Evolutionary conservation across 1,139 yeast genomes (phyloP), one percentile per base, ranked within the genome.

Genomic region (Citeromyces hawaiiensis): DNA sequence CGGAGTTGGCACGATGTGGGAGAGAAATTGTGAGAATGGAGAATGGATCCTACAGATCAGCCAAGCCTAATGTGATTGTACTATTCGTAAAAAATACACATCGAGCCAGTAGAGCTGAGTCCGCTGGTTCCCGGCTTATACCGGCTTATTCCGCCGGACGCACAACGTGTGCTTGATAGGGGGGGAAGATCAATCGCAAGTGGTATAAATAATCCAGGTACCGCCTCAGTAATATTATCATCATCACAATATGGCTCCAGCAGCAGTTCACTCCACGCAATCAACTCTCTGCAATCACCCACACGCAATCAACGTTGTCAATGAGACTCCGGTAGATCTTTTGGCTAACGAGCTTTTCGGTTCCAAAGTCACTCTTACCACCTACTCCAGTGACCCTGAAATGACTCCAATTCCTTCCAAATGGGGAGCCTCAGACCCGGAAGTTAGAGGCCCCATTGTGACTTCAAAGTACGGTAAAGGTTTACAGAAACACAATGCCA

Each of bases 361-460:
- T 14, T 47, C 52, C 13, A 57, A 61, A 34, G 53, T 68, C 34
- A 59, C 63, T 19, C 54, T 74, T 39, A 65, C 79, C 9, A 72
- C 80, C 1, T 68, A 67, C 46, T 60, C 76, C 2, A 63, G 64
- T 39, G 80, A 72, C 47, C 55, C 64, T 6, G 66, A 66, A 21
- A 52, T 70, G 25, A 54, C 57, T 6, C 76, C 80, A 29, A 56
- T 74, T 37, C 57, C 66, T 2, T 45, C 72, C 39, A 51, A 60
- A 17, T 74, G 81, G 80, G 76, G 73, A 19, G 65, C 64, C 15
- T 44, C 61, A 1, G 67, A 68, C 36, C 62, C 76, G 4, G 43
- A 47, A 27, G 55, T 50, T n/a, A 66, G 82, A 48, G 81, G 81
- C 10, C 78, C 80, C 3, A 54, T 74, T 35, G 70, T 72, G 23